Evolutionary conservation across 441 rosid genomes (phyloP), one percentile per base, ranked within the genome.

Genomic region (Erodium moschatum): DNA sequence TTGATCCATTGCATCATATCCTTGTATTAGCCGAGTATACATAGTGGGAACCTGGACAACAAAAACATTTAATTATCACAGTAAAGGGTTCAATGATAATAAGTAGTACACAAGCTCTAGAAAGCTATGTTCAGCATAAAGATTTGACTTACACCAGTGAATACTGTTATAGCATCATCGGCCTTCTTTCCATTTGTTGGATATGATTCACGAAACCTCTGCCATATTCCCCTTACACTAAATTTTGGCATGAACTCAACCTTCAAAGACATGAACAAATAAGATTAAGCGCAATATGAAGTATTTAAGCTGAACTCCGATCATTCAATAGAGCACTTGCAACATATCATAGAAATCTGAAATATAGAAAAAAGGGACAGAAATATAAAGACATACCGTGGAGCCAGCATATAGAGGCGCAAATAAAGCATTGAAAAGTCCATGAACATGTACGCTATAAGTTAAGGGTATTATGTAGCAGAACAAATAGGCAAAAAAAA

Each of bases 221-320:
- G 84, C 98, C 97, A 94, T 78, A 89, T 78, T 76, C 92, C 92
- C 42, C 96, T 81, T 75, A 91, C 98, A 67, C 97, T 94, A 75
- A 94, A 91, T 75, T 91, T 94, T 62, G 97, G 89, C 85, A 91
- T 74, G 79, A 94, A 91, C 77, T 94, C 98, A 74, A 94, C 96
- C 98, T 94, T 79, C 80, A 87, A 74, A 64, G 66, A 72, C 56
- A 67, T 62, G 44, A 72, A 6, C 69, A 75, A 68, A 72, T 66
- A 40, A 40, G 48, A 67, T 77, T 69, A 73, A 44, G 65, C 15
- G 65, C 69, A 73, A 65, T 15, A 67, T 29, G 35, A 67, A 69
- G 42, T 20, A 64, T 19, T 21, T 67, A 35, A 74, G 68, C 69
- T 19, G 15, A 76, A 68, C 35, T 20, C 12, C 68, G 63, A 44